A percentile compares a stretch with the other conserved stretches of the same genome.
phyloP scores from a whole-genome alignment of 345 rosid species.

The Gossypium turneri region DNA sequence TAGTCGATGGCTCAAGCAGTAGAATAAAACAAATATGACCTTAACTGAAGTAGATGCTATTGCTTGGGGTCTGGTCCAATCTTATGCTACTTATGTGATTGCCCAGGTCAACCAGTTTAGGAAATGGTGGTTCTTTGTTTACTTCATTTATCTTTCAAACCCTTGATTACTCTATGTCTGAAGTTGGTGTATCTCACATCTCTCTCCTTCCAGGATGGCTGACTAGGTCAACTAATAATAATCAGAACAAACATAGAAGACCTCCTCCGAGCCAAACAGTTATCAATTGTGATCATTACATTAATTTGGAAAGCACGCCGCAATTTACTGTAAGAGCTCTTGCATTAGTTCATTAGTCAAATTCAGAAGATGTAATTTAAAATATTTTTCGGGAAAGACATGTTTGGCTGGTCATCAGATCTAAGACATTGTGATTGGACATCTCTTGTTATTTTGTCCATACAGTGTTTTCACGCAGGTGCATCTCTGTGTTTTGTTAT shows the following conservation, averaged over 20 bases:
- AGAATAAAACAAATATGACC: background rate
- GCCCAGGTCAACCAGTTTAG: background rate
- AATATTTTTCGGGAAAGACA: background rate
- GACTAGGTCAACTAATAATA: constrained; percentile 27
- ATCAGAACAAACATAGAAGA: constrained; percentile 46
- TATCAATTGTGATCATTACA: constrained; percentile 35
- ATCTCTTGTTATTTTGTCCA: background rate
- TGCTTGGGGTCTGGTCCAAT: background rate
- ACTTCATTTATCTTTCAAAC: background rate
- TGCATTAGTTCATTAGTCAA: background rate
- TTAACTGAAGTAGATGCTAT: background rate
- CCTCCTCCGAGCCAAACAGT: constrained; percentile 24
- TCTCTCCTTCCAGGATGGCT: constrained; percentile 27
- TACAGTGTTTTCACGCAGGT: background rate
- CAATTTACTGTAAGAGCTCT: constrained; percentile 34
- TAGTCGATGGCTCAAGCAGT: background rate
- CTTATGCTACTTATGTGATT: background rate
- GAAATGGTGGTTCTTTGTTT: background rate
- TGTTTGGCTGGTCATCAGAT: background rate
- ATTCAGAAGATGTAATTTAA: background rate
- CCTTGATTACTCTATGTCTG: background rate
- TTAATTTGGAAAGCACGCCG: constrained; percentile 50
- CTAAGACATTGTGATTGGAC: background rate
- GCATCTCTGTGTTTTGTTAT: background rate
- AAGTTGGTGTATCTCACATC: constrained; percentile 13